These are phyloP conservation scores for Colletotrichum ledebouriae DNA, from an alignment of 2,329 filamentous ascomycete genomes.

Conservation along the genomic window DNA sequence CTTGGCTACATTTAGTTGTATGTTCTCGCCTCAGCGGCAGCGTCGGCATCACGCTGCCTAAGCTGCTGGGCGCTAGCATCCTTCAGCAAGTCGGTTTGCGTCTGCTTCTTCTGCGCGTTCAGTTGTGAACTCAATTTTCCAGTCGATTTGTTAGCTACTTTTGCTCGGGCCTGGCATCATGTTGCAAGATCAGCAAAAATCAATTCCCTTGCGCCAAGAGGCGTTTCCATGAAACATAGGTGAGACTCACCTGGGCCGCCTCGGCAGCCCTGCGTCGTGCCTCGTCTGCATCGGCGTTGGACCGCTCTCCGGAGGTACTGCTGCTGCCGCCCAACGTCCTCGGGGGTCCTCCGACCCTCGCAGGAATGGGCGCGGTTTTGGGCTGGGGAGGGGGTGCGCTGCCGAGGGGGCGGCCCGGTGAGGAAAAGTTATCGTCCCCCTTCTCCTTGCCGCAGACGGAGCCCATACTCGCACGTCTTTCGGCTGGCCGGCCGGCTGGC, in stretches of 20 bases:
- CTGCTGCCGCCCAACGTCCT: slow-evolving; percentile 74
- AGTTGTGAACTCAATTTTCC: slow-evolving; percentile 80
- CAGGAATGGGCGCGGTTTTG: slow-evolving; percentile 65
- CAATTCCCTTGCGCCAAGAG: not conserved
- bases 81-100: slow-evolving; percentile 75
- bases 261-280: slow-evolving; percentile 80
- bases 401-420: slow-evolving; percentile 80
- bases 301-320: slow-evolving; percentile 44
- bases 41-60: slow-evolving; percentile 76
- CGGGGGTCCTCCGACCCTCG: slow-evolving; percentile 66
- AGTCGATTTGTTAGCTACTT: slow-evolving; percentile 68
- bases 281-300: slow-evolving; percentile 60
- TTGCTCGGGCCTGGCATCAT: slow-evolving; percentile 72
- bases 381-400: slow-evolving; percentile 63
- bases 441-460: slow-evolving; percentile 87
- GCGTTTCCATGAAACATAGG: not conserved
- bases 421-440: slow-evolving; percentile 77
- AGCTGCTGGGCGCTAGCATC: slow-evolving; percentile 77
- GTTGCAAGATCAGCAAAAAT: not conserved
- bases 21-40: slow-evolving; percentile 54
- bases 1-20: slow-evolving; percentile 47
- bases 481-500: too few relatives aligned
- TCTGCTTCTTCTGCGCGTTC: slow-evolving; percentile 81
- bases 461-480: slow-evolving; percentile 72
- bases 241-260: slow-evolving; percentile 81